Percentiles rank a stretch among this genome's conserved stretches.
These are phyloP conservation scores for Tympanopsis confertula DNA, from an alignment of 2,329 filamentous ascomycete genomes.

Conservation along the genomic window DNA sequence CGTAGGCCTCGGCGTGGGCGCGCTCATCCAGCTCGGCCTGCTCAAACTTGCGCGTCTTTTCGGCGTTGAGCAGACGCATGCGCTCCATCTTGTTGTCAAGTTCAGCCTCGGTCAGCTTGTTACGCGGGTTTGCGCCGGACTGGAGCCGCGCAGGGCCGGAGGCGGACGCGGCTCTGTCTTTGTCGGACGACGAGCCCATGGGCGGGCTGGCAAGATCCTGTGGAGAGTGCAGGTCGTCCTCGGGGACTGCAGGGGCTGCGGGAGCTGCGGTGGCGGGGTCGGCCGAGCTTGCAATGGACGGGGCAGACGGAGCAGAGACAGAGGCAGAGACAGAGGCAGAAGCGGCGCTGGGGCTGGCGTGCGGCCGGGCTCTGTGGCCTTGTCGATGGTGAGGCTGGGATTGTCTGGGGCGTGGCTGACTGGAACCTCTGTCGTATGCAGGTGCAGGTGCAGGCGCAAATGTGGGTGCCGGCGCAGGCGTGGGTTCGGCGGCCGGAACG, in stretches of 20 bases:
- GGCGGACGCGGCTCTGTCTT: conserved; percentile 7
- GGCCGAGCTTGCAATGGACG: neutral
- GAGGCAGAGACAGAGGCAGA: no score
- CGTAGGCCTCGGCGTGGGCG: conserved; percentile 40
- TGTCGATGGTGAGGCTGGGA: conserved; percentile 3
- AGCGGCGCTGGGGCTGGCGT: neutral
- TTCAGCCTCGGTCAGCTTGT: conserved; percentile 47
- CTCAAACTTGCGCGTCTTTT: conserved; percentile 47
- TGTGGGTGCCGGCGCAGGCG: conserved; percentile 4
- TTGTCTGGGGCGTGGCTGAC: neutral
- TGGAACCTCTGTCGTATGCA: neutral
- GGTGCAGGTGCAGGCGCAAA: conserved; percentile 5
- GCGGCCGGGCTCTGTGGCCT: conserved; percentile 3
- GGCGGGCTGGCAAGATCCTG: conserved; percentile 5
- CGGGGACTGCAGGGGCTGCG: no score
- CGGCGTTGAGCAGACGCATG: conserved; percentile 45
- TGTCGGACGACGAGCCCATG: conserved; percentile 10
- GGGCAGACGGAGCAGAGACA: no score
- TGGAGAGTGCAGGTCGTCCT: no score
- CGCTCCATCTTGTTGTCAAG: conserved; percentile 47
- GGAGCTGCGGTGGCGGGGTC: no score
- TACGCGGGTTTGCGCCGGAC: conserved; percentile 46
- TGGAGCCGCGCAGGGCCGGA: conserved; percentile 25
- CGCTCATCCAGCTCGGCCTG: conserved; percentile 44
- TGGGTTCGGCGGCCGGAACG: conserved; percentile 1